Evolutionary conservation across 2,329 filamentous ascomycete species (phyloP).

Genomic region (Cladosporium austrohemisphaericum): DNA sequence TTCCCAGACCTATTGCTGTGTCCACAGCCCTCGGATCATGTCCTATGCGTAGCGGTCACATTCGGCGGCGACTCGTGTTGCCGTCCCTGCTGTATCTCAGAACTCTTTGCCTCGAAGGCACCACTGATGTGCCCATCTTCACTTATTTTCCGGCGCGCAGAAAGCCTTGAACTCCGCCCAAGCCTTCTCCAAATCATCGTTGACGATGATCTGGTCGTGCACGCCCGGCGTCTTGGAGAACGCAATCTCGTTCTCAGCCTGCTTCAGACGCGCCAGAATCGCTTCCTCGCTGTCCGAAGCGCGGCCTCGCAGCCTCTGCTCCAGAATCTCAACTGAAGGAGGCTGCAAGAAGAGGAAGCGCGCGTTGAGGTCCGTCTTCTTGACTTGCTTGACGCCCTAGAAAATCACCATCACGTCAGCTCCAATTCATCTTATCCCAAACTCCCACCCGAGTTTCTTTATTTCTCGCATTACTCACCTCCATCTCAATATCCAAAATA

Average conservation of each 20-base stretch:
- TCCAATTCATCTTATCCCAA: not conserved
- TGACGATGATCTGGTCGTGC: conserved; percentile 63
- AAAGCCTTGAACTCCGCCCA: conserved; percentile 47
- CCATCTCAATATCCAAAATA: conserved; percentile 95
- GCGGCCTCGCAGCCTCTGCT: conserved; percentile 68
- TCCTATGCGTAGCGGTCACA: too few relatives aligned
- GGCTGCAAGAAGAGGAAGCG: conserved; percentile 83
- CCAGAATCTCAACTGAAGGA: conserved; percentile 69
- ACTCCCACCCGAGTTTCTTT: not conserved
- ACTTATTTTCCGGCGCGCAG: conserved; percentile 26
- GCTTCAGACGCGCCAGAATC: conserved; percentile 64
- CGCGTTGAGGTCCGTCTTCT: conserved; percentile 67
- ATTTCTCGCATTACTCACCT: too few relatives aligned
- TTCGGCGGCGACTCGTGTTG: too few relatives aligned
- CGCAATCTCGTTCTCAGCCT: conserved; percentile 71
- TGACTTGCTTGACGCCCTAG: conserved; percentile 87
- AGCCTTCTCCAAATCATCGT: conserved; percentile 60
- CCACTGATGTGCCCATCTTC: too few relatives aligned
- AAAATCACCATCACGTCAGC: conserved; percentile 1
- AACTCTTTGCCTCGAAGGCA: too few relatives aligned
- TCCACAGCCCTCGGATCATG: too few relatives aligned
- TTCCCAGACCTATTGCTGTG: too few relatives aligned
- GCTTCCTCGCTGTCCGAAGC: conserved; percentile 75
- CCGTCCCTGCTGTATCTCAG: too few relatives aligned
- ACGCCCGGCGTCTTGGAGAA: conserved; percentile 65